Conservation (phyloP, 179 eudicot genomes). For the Gypsophila paniculata region DNA sequence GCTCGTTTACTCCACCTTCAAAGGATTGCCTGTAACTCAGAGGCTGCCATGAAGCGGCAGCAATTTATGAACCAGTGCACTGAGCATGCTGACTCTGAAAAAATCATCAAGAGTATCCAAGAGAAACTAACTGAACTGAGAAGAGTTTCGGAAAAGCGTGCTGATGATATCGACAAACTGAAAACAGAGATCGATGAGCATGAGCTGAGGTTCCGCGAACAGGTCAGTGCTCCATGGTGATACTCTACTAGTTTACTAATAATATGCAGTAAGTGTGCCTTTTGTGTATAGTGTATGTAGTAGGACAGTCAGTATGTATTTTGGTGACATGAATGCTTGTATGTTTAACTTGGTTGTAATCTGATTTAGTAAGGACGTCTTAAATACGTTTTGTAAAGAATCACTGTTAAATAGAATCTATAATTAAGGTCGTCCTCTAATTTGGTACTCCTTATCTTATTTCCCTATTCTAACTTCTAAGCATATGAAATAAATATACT, state of each 20-base stretch:
- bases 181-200: conserved; percentile 36
- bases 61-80: conserved; percentile 35
- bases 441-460: neutral
- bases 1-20: conserved; percentile 31
- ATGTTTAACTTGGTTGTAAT: conserved; percentile 8
- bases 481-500: neutral
- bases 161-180: conserved; percentile 30
- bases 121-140: conserved; percentile 42
- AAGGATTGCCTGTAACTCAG: conserved; percentile 33
- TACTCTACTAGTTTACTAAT: conserved; percentile 4
- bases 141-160: conserved; percentile 28
- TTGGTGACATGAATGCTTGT: neutral
- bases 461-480: neutral
- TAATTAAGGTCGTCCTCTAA: neutral
- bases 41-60: conserved; percentile 32
- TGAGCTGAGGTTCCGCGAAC: conserved; percentile 44
- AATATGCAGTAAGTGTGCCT: neutral
- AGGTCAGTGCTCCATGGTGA: conserved; percentile 60
- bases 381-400: conserved; percentile 2
- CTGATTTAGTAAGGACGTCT: conserved; percentile 7
- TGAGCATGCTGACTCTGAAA: conserved; percentile 26
- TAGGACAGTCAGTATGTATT: neutral
- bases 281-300: neutral
- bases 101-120: conserved; percentile 33
- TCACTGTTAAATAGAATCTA: neutral